Evolutionary conservation across 192 early-diverging fungal genomes (phyloP), one percentile per base, ranked within the genome.

Genomic region (Linnemannia exigua): DNA sequence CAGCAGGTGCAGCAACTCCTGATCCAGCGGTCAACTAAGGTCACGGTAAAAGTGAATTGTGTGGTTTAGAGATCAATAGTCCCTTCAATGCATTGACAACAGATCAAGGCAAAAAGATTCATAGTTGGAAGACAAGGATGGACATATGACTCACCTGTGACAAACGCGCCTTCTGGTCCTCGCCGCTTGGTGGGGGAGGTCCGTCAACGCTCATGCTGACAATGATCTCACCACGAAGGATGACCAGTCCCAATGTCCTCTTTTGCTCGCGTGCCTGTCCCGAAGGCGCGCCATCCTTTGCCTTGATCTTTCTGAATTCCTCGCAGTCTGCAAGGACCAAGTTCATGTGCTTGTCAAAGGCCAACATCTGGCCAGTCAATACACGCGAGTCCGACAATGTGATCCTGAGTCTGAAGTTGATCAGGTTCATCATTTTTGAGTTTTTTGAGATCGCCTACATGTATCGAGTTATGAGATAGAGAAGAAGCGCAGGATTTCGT

Each of bases 291-390:
- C 80, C 89, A 52, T 89, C 92, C 87, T 97, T 97, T n/a, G 92
- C 81, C 77, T 97, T 98, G 74, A 99, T 90, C 73, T 93, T 95
- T 61, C 99, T 93, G 86, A 97, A 98, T 87, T 99, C 99, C 88
- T 99, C 96, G 90, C 96, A 97, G 87, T 99, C 99, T 36, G 97
- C 91, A 31, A 99, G 92, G 25, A 99, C 99, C 69, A 99, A 91
- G 82, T 99, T 99, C 99, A 99, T 99, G 88, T 99, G 96, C 88
- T 98, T 98, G 90, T 99, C 99, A 79, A 99, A 99, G 25, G 99
- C 99, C 51, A 99, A 91, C 98, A 99, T 99, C 81, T 99, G 97
- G 46, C 99, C 99, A 15, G 98, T 94, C 79, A 99, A 88, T 9
- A 95, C 95, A 68, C 99, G 94, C 67, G 96, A 95, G 88, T 99